Evolutionary conservation across 2,329 filamentous ascomycete genomes (phyloP).

Genomic region (Penicillium sp.): DNA sequence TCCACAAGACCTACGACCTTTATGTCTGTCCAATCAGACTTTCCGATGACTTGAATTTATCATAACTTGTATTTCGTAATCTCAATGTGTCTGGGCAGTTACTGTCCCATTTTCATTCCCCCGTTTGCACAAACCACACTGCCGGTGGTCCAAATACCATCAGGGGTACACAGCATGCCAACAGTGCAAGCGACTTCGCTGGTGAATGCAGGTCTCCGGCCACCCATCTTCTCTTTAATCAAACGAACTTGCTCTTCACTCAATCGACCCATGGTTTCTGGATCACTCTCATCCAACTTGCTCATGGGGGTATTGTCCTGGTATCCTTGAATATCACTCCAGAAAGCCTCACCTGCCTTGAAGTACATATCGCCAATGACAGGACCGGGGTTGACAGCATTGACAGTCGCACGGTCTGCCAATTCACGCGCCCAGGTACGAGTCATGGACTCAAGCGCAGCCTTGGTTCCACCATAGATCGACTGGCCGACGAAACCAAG

Average conservation of each 20-base stretch:
- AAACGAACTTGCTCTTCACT: conserved; percentile 62
- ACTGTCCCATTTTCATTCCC: conserved; percentile 38
- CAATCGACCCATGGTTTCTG: conserved; percentile 34
- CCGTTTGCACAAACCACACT: conserved; percentile 73
- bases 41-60: neutral
- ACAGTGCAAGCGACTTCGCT: conserved; percentile 68
- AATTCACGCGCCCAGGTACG: conserved; percentile 64
- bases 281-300: conserved; percentile 14
- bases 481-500: conserved; percentile 59
- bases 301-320: conserved; percentile 63
- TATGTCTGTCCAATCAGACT: too few relatives aligned
- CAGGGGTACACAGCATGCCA: conserved; percentile 65
- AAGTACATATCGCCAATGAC: conserved; percentile 67
- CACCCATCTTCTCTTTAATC: conserved; percentile 57
- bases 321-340: conserved; percentile 58
- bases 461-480: conserved; percentile 66
- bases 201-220: conserved; percentile 59
- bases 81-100: neutral
- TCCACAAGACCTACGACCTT: neutral
- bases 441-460: conserved; percentile 68
- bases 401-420: conserved; percentile 61
- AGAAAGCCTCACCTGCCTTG: conserved; percentile 56
- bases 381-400: conserved; percentile 65
- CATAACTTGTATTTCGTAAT: neutral
- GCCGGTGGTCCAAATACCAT: conserved; percentile 69